These are phyloP conservation scores for Diaporthe longicolla DNA, from an alignment of 2,329 filamentous ascomycete genomes.

Conservation along the genomic window DNA sequence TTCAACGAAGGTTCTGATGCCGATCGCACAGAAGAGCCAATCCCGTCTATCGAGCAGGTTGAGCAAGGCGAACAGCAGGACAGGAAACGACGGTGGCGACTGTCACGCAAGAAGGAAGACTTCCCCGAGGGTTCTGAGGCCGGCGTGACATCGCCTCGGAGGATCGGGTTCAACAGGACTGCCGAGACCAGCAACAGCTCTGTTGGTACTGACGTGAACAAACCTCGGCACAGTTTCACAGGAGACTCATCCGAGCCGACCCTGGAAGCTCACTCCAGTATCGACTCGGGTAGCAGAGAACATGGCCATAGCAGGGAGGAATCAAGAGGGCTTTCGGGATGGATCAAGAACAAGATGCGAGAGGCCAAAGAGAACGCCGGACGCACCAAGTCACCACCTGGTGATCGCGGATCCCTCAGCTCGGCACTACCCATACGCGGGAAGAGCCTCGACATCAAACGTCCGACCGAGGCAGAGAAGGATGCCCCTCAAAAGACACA, in stretches of 20 bases:
- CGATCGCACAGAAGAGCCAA: conserved; percentile 77
- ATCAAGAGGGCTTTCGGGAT: conserved; percentile 66
- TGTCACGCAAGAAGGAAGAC: conserved; percentile 77
- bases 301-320: conserved; percentile 62
- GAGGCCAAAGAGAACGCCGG: conserved; percentile 71
- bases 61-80: conserved; percentile 64
- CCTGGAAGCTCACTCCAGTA: conserved; percentile 56
- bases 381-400: conserved; percentile 70
- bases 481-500: conserved; percentile 31
- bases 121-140: conserved; percentile 58
- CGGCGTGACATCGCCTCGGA: conserved; percentile 59
- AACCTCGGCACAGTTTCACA: conserved; percentile 63
- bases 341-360: conserved; percentile 73
- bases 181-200: conserved; percentile 78
- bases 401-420: conserved; percentile 51
- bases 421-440: conserved; percentile 56
- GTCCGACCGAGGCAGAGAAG: conserved; percentile 55
- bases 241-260: conserved; percentile 66
- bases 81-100: conserved; percentile 79
- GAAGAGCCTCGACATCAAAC: conserved; percentile 64
- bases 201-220: conserved; percentile 72
- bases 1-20: conserved; percentile 87
- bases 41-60: conserved; percentile 45
- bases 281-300: conserved; percentile 51
- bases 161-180: conserved; percentile 70